A percentile compares a stretch with the other conserved stretches of the same genome.
Evolutionary conservation across 2,329 filamentous ascomycete genomes (phyloP).

Genomic region (Colletotrichum sp.): DNA sequence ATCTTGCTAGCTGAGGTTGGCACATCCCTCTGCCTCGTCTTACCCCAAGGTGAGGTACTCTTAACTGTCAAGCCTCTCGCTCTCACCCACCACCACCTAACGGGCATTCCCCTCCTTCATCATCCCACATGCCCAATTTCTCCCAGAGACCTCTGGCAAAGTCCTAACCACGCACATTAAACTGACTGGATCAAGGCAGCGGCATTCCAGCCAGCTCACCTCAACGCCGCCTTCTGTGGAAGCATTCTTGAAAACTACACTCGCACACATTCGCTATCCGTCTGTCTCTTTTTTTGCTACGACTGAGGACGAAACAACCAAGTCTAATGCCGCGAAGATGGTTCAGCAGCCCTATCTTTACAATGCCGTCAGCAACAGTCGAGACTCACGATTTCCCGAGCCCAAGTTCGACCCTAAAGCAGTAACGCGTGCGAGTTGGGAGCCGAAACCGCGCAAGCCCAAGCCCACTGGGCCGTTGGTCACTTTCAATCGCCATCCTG

Average conservation of each 20-base stretch:
- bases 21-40: not conserved
- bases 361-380: slow-evolving; percentile 55
- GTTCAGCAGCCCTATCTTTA: slow-evolving; percentile 73
- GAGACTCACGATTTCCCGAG: slow-evolving; percentile 58
- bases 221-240: not conserved
- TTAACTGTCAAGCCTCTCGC: not conserved
- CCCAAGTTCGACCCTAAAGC: slow-evolving; percentile 84
- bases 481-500: slow-evolving; percentile 85
- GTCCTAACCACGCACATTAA: not conserved
- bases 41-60: not conserved
- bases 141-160: not conserved
- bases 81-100: not conserved
- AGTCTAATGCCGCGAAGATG: slow-evolving; percentile 26
- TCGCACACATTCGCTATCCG: not conserved
- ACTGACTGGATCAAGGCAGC: not conserved
- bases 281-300: not conserved
- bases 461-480: slow-evolving; percentile 79
- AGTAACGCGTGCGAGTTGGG: slow-evolving; percentile 79
- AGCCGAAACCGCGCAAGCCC: slow-evolving; percentile 63
- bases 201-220: not conserved
- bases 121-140: not conserved
- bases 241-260: not conserved
- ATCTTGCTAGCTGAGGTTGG: not conserved
- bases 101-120: slow-evolving; percentile 1
- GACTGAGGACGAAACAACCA: not conserved